Evolutionary conservation across 2,329 filamentous ascomycete species (phyloP).

Genomic region (Colletotrichum tabaci): DNA sequence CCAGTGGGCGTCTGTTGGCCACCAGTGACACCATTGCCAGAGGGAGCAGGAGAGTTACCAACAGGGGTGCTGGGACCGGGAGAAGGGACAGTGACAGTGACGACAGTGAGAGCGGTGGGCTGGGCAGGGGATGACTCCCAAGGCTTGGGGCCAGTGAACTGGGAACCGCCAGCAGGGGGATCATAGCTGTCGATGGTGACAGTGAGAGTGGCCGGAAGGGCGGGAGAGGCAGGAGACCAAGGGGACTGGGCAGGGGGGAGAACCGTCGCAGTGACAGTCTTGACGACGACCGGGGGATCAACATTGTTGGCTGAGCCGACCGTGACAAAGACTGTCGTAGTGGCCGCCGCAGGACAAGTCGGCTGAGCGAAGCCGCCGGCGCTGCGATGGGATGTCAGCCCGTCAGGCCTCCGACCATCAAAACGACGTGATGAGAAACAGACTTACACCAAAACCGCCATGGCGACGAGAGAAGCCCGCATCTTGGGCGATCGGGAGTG

Average conservation of each 20-base stretch:
- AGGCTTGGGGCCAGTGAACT: constrained; percentile 40
- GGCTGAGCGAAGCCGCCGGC: constrained; percentile 38
- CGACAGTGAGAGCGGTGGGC: constrained; percentile 30
- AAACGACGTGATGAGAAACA: neutral
- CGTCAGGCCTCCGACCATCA: constrained; percentile 26
- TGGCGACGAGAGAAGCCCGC: constrained; percentile 56
- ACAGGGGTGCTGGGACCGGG: neutral
- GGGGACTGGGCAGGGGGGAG: constrained; percentile 28
- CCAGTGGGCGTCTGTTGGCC: neutral
- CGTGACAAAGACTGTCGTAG: constrained; percentile 65
- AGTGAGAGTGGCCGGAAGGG: constrained; percentile 42
- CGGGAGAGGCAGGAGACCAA: constrained; percentile 39
- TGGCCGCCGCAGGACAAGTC: constrained; percentile 56
- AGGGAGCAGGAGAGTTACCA: constrained; percentile 3
- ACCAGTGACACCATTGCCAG: constrained; percentile 6
- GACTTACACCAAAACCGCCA: constrained; percentile 55
- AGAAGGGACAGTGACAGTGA: constrained; percentile 44
- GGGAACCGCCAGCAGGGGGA: constrained; percentile 44
- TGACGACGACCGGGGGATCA: constrained; percentile 23
- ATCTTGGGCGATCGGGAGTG: constrained; percentile 50
- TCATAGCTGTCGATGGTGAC: constrained; percentile 41
- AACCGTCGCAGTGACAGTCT: constrained; percentile 35
- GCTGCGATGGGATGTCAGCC: constrained; percentile 38
- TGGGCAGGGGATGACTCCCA: constrained; percentile 36
- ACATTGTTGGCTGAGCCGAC: constrained; percentile 54